Base-by-base conservation (phyloP, 2,329 filamentous ascomycete species). In the Phaeophleospora eucalypticola region DNA sequence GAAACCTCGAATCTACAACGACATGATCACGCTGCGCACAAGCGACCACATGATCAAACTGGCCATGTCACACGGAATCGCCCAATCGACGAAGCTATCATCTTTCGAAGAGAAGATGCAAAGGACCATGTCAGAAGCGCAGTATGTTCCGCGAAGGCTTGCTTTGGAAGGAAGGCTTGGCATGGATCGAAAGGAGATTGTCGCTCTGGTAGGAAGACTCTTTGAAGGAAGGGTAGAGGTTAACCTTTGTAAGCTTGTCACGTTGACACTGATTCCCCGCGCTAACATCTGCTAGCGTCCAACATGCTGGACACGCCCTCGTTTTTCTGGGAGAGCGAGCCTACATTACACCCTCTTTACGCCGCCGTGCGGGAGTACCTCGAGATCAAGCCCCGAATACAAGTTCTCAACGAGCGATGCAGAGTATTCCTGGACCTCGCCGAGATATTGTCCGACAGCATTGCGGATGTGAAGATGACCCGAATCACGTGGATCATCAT, bases 21-120 rank as follows among this genome's bases (percentile, higher is more conserved):
- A 98, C 68, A 98, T 98, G 93, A 97, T 98, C 60, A 98, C 93
- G 0, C 74, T 98, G 36, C 79, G 94, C 53, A 94, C 89, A 50
- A 84, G 88, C 33, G 93, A 98, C 70, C 93, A 98, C 71, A 97
- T 98, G 91, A 95, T 97, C 65, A 97, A 97, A 70, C 77, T 98
- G 14, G 89, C 91, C 27, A 98, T 98, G 73, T 94, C 87, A 66
- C 93, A 98, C 65, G 93, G 90, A 32, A 96, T 98, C 58, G 89
- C 89, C 1, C 93, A 98, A 69, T 96, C 90, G 67, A 98, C 93
- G 0, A 97, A 96, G 68, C 74, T 98, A 34, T 93, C 86, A 64
- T 89, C 93, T 66, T 98, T 98, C 61, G 93, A 98, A 67, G 93
- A 95, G 69, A 81, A 87, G 48, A 96, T 98, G 91, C 86, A 86